Evolutionary conservation across 176 grass and related monocot species (phyloP).

Genomic region (Metroxylon sagu): DNA sequence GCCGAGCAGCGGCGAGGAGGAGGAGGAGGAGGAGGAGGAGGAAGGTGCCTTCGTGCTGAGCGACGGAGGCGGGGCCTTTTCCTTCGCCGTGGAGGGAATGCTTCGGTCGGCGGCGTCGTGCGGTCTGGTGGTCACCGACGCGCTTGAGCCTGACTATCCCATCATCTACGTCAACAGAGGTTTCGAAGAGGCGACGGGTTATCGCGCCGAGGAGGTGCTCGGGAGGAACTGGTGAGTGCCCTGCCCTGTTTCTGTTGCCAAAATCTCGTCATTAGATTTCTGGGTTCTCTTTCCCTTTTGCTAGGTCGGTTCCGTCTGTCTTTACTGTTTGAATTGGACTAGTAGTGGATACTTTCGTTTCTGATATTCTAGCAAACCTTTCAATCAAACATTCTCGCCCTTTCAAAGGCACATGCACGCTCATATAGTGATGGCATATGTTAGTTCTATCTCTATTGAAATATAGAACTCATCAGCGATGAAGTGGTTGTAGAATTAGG

Average conservation of each 20-base stretch:
- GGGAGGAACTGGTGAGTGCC: constrained; percentile 74
- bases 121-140: constrained; percentile 84
- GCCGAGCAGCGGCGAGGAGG: constrained; percentile 27
- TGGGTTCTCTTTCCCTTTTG: not conserved
- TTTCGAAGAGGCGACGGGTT: constrained; percentile 79
- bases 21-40: constrained; percentile 17
- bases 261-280: not conserved
- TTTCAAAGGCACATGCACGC: no score
- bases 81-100: constrained; percentile 73
- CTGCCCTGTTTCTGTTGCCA: not conserved
- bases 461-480: no score
- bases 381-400: no score
- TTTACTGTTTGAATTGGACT: no score
- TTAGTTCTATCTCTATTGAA: no score
- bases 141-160: constrained; percentile 84
- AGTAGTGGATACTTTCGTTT: no score
- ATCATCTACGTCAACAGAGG: constrained; percentile 98
- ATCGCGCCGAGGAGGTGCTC: constrained; percentile 92
- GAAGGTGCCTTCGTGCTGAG: not conserved
- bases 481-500: no score
- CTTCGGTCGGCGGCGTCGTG: constrained; percentile 38
- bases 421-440: no score
- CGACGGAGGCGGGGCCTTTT: constrained; percentile 22
- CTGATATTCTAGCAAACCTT: no score
- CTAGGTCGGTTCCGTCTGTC: no score